phyloP scores from a whole-genome alignment of 495 filamentous ascomycete species.

The Eremomyces bilateralis region DNA sequence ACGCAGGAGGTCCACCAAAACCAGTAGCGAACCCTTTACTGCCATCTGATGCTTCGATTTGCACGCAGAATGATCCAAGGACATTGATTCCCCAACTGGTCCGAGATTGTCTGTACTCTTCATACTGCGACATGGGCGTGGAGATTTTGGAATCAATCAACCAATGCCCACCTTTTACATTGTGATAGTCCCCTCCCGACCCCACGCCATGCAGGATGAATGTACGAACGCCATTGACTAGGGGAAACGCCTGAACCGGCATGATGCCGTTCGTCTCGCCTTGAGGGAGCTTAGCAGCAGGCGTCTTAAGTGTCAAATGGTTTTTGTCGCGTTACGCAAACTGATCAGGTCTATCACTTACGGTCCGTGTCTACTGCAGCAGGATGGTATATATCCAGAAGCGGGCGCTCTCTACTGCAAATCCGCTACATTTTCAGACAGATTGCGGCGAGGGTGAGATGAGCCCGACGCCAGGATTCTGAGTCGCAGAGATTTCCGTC shows the following conservation, averaged over 20 bases:
- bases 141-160: conserved; percentile 78
- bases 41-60: conserved; percentile 72
- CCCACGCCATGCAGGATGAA: conserved; percentile 73
- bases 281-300: too few species aligned
- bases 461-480: too few species aligned
- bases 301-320: too few species aligned
- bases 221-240: conserved; percentile 60
- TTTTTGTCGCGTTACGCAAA: too few species aligned
- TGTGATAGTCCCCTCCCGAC: conserved; percentile 85
- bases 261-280: too few species aligned
- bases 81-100: conserved; percentile 95
- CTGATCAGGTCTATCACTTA: too few species aligned
- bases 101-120: conserved; percentile 63
- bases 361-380: too few species aligned
- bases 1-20: conserved; percentile 80
- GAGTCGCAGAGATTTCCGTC: too few species aligned
- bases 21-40: conserved; percentile 83
- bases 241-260: conserved; percentile 27
- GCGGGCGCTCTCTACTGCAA: too few species aligned
- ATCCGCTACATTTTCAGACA: too few species aligned
- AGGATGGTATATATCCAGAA: too few species aligned
- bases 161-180: conserved; percentile 86
- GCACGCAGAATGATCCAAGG: conserved; percentile 79
- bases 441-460: too few species aligned
- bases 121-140: conserved; percentile 75